Base-by-base conservation (phyloP, 2,329 filamentous ascomycete species). In the Ascosphaera aggregata region DNA sequence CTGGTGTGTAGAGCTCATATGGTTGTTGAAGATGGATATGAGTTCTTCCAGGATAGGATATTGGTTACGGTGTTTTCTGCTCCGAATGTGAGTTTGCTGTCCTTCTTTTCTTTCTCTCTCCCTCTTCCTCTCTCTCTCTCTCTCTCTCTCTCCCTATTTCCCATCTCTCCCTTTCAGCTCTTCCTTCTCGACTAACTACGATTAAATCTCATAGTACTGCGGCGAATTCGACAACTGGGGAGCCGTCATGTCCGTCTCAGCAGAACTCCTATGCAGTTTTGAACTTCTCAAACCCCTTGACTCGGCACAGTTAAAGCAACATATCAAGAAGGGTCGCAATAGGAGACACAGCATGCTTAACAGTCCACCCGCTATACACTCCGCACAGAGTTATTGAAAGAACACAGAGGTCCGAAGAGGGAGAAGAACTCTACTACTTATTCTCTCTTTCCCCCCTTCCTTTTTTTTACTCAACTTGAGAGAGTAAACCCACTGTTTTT, bases 221-320 rank as follows among this genome's bases (percentile, higher is more conserved):
- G 89, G 89, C 47, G 89, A 98, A 57, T 98, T 98, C 48, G 89
- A 98, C 55, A 98, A 98, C 46, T 95, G 89, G 82, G 89, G 89
- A 16, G 89, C 89, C 11, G 85, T 95, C 47, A 98, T 98, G 89
- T 93, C 86, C 2, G 89, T 98, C 17, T 94, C 84, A 1, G 73
- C 72, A 11, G 89, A 95, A 57, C 62, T 98, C 39, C 71, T 98
- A 1, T 98, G 89, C 62, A 94, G 85, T 54, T 98, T 98, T 53
- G 89, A 98, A 59, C 67, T 98, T 13, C 67, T 98, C 43, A 98
- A 98, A 58, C 89, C 89, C 5, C 68, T 98, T 36, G 89, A 98
- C 58, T 94, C 85, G 9, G 91, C 80, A 49, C 86, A 86, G 24
- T 66, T 98, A 44, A 98, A 98, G 69, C 94, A 78, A 49, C 89